Conservation (phyloP, 129 eudicot genomes). For the Centella asiatica region DNA sequence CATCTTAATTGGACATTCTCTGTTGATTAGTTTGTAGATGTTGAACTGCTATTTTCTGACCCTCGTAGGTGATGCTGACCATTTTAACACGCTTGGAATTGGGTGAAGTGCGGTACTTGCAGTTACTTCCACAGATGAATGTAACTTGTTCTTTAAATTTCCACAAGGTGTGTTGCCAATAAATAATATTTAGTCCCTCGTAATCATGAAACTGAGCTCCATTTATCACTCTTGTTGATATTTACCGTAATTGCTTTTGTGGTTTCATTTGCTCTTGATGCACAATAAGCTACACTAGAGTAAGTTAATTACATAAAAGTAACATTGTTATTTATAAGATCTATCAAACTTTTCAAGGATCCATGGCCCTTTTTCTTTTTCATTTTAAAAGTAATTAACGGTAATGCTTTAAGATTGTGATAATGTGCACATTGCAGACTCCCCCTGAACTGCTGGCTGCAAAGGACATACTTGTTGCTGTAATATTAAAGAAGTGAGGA, state of each 20-base stretch:
- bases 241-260: not conserved
- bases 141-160: slow-evolving; percentile 79
- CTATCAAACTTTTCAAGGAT: not conserved
- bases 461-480: slow-evolving; percentile 53
- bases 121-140: slow-evolving; percentile 70
- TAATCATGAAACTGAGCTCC: not conserved
- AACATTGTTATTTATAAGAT: not conserved
- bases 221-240: not conserved
- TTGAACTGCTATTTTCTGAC: slow-evolving; percentile 2
- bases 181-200: not conserved
- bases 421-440: slow-evolving; percentile 45
- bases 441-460: slow-evolving; percentile 70
- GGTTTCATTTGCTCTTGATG: not conserved
- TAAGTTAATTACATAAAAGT: not conserved
- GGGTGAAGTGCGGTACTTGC: slow-evolving; percentile 71
- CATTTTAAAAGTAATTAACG: not conserved
- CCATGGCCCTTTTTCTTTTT: not conserved
- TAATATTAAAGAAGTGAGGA: slow-evolving; percentile 77
- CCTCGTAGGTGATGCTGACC: slow-evolving; percentile 69
- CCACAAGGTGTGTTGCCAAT: slow-evolving; percentile 61
- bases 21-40: not conserved
- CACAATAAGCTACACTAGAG: not conserved
- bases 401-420: not conserved
- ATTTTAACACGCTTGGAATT: slow-evolving; percentile 90
- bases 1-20: not conserved